phyloP scores from a whole-genome alignment of 805 yeast species.

The Kuraishia floccosa region DNA sequence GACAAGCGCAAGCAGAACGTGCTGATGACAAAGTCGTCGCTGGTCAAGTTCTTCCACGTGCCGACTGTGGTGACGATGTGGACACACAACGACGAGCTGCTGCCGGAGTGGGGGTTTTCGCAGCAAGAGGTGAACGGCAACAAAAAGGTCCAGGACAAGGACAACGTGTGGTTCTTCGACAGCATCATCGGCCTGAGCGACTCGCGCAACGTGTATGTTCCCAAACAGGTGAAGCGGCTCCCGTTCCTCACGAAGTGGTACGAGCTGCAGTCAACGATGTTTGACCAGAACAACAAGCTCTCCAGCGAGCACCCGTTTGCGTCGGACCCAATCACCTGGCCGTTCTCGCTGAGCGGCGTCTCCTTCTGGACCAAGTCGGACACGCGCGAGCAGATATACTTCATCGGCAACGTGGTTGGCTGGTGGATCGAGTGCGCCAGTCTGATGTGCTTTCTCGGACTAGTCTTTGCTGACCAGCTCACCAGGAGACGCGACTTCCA shows the following conservation, averaged over 20 bases:
- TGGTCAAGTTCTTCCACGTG: constrained; percentile 65
- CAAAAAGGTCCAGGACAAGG: constrained; percentile 59
- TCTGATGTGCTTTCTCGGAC: constrained; percentile 49
- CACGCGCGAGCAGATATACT: constrained; percentile 65
- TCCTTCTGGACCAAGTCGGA: constrained; percentile 87
- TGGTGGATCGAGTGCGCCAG: constrained; percentile 76
- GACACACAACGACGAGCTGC: constrained; percentile 73
- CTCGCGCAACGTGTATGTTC: constrained; percentile 47
- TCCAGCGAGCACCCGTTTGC: constrained; percentile 92
- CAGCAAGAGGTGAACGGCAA: constrained; percentile 96
- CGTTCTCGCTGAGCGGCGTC: constrained; percentile 79
- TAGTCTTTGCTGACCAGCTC: constrained; percentile 64
- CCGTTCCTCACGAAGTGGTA: constrained; percentile 82
- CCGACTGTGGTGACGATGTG: constrained; percentile 89
- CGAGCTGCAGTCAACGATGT: constrained; percentile 84
- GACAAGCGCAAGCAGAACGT: constrained; percentile 36
- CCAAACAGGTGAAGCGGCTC: constrained; percentile 47
- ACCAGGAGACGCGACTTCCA: constrained; percentile 60
- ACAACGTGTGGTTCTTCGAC: constrained; percentile 71
- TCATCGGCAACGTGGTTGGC: constrained; percentile 83
- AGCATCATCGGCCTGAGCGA: constrained; percentile 56
- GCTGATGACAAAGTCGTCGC: constrained; percentile 61
- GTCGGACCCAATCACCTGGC: constrained; percentile 88
- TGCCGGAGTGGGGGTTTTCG: constrained; percentile 92
- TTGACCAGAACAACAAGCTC: constrained; percentile 81